phyloP scores from a whole-genome alignment of 1,284 basidiomycete genomes.

The Sanguinoderma infundibulare region DNA sequence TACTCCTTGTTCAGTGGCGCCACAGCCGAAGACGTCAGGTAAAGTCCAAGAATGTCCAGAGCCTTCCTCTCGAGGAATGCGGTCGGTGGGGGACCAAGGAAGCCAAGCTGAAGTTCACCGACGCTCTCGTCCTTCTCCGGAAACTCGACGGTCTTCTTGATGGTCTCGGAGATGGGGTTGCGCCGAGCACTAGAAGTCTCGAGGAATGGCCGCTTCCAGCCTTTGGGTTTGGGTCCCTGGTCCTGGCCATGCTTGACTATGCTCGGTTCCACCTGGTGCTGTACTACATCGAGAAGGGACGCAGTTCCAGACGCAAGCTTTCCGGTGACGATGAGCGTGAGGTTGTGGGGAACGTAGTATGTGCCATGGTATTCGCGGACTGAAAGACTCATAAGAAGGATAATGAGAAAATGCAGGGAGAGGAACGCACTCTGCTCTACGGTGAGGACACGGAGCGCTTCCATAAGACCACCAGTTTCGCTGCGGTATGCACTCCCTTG shows the following conservation, averaged over 20 bases:
- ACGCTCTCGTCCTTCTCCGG: constrained; percentile 98
- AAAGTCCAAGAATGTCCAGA: constrained; percentile 84
- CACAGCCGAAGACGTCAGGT: constrained; percentile 89
- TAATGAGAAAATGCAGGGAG: constrained; percentile 2
- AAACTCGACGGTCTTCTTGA: constrained; percentile 82
- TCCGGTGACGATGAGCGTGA: constrained; percentile 84
- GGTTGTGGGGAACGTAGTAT: constrained; percentile 96
- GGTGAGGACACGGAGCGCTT: constrained; percentile 84
- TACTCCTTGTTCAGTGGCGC: constrained; percentile 94
- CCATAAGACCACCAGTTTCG: constrained; percentile 97
- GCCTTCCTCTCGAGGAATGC: constrained; percentile 85
- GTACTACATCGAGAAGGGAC: constrained; percentile 77
- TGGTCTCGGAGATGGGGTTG: constrained; percentile 56
- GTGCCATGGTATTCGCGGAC: constrained; percentile 90
- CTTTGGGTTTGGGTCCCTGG: constrained; percentile 66
- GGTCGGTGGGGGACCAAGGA: constrained; percentile 78
- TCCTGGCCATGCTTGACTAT: constrained; percentile 79
- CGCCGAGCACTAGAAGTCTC: constrained; percentile 82
- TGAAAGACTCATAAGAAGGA: constrained; percentile 35
- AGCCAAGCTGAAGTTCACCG: constrained; percentile 85
- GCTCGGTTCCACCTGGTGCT: constrained; percentile 82
- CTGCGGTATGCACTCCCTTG: constrained; percentile 89
- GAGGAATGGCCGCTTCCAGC: constrained; percentile 95
- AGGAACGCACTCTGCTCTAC: constrained; percentile 81
- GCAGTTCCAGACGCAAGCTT: constrained; percentile 74